Percentiles rank a stretch among this genome's conserved stretches.
Conservation (phyloP, 306 rosid species). For the Gynostemma pentaphyllum region DNA sequence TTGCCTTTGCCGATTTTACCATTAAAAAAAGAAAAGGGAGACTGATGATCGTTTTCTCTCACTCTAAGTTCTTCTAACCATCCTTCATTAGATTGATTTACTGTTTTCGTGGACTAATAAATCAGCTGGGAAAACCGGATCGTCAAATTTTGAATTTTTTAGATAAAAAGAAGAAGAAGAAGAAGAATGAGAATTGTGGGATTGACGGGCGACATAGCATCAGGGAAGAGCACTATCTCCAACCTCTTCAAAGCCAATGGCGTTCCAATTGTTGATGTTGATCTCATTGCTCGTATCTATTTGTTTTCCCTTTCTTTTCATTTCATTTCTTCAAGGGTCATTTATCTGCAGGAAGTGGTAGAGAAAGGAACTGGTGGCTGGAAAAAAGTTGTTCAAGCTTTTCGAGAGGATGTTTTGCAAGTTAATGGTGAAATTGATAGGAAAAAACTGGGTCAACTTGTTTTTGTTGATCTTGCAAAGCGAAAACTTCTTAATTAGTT, state of each 20-base stretch:
- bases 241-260: slow-evolving; percentile 58
- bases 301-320: not conserved
- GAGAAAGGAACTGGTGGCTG: slow-evolving; percentile 66
- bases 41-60: too few relatives aligned
- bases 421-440: slow-evolving; percentile 67
- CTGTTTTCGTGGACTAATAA: too few relatives aligned
- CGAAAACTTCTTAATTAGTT: slow-evolving; percentile 74
- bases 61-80: too few relatives aligned
- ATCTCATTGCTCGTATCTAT: slow-evolving; percentile 60
- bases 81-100: too few relatives aligned
- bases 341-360: slow-evolving; percentile 42
- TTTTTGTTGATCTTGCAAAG: slow-evolving; percentile 61
- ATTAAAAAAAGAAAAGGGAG: too few relatives aligned
- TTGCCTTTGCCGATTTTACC: too few relatives aligned
- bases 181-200: slow-evolving; percentile 65
- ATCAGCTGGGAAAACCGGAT: too few relatives aligned
- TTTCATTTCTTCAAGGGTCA: too few relatives aligned
- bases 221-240: slow-evolving; percentile 82
- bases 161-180: too few relatives aligned
- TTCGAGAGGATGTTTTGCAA: slow-evolving; percentile 59
- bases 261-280: slow-evolving; percentile 70
- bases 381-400: slow-evolving; percentile 58
- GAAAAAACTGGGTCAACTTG: slow-evolving; percentile 65
- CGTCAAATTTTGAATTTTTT: too few relatives aligned
- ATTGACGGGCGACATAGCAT: slow-evolving; percentile 66